A percentile compares a stretch with the other conserved stretches of the same genome.
phyloP scores from a whole-genome alignment of 2,329 filamentous ascomycete genomes.

The Alternaria triticimaculans region DNA sequence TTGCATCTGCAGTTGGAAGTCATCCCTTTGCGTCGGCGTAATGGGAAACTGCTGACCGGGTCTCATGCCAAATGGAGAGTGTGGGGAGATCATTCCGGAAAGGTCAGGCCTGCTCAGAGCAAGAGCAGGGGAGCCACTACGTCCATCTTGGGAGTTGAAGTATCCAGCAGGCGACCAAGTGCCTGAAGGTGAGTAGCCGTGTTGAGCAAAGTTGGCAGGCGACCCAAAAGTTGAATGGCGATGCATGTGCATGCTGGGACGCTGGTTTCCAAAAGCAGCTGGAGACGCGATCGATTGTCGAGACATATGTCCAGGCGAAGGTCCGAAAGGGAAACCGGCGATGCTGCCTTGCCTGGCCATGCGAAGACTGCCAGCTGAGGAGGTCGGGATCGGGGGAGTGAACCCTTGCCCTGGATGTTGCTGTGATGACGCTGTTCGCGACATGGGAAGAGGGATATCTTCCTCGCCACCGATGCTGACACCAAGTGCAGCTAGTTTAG shows the following conservation, averaged over 20 bases:
- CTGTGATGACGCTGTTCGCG: conserved; percentile 73
- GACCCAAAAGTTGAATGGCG: conserved; percentile 74
- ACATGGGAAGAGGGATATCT: conserved; percentile 65
- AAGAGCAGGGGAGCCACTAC: conserved; percentile 53
- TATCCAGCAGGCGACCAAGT: conserved; percentile 52
- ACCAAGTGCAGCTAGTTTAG: conserved; percentile 89
- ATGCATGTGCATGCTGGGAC: conserved; percentile 65
- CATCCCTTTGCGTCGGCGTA: conserved; percentile 44
- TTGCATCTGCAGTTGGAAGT: conserved; percentile 55
- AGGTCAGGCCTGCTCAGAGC: conserved; percentile 47
- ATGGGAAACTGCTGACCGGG: conserved; percentile 53
- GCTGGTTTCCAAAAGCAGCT: conserved; percentile 65
- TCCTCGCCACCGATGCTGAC: conserved; percentile 81
- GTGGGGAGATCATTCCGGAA: conserved; percentile 50
- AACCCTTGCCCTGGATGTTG: conserved; percentile 79
- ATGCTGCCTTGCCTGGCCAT: conserved; percentile 61
- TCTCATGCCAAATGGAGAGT: conserved; percentile 68
- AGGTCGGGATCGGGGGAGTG: conserved; percentile 81
- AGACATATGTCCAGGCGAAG: conserved; percentile 63
- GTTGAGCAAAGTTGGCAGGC: conserved; percentile 70
- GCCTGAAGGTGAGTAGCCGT: conserved; percentile 63
- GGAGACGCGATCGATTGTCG: conserved; percentile 74
- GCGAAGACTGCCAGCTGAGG: conserved; percentile 76
- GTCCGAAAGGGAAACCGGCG: conserved; percentile 64
- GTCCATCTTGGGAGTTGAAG: conserved; percentile 47